These are phyloP conservation scores for Cutaneotrichosporon cavernicola DNA, from an alignment of 1,284 basidiomycete genomes.

Conservation along the genomic window DNA sequence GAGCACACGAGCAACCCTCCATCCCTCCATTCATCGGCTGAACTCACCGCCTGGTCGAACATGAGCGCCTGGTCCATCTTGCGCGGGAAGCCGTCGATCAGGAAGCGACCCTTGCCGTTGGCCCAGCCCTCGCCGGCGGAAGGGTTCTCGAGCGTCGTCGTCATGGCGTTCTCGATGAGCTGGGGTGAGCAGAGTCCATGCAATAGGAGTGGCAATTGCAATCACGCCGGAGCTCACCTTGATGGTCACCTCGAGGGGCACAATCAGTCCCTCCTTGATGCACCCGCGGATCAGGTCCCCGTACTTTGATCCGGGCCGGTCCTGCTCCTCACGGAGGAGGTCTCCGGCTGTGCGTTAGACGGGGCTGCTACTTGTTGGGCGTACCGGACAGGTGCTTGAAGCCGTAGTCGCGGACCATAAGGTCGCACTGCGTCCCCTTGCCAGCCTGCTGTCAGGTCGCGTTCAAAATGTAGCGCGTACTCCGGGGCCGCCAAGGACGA, in stretches of 20 bases:
- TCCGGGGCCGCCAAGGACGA: slow-evolving; percentile 95
- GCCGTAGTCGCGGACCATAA: slow-evolving; percentile 80
- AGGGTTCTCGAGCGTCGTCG: slow-evolving; percentile 58
- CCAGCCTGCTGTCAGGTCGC: slow-evolving; percentile 58
- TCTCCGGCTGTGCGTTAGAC: slow-evolving; percentile 73
- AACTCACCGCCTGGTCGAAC: slow-evolving; percentile 81
- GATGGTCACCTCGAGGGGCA: slow-evolving; percentile 95
- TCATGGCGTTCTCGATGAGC: slow-evolving; percentile 91
- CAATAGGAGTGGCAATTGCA: background rate
- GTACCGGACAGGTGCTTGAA: slow-evolving; percentile 93
- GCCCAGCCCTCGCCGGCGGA: slow-evolving; percentile 61
- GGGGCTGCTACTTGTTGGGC: slow-evolving; percentile 18
- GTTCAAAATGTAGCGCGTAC: slow-evolving; percentile 62
- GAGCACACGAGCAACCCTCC: background rate
- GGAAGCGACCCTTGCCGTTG: slow-evolving; percentile 76
- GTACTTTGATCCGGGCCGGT: slow-evolving; percentile 78
- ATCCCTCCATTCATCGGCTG: background rate
- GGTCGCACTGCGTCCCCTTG: slow-evolving; percentile 93
- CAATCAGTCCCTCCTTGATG: slow-evolving; percentile 92
- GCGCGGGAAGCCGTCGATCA: slow-evolving; percentile 96
- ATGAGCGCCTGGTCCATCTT: slow-evolving; percentile 97
- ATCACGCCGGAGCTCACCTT: slow-evolving; percentile 55
- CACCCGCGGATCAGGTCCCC: slow-evolving; percentile 83
- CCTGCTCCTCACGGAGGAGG: slow-evolving; percentile 90
- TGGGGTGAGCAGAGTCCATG: slow-evolving; percentile 23